phyloP scores from a whole-genome alignment of 495 filamentous ascomycete genomes.

The Diplogelasinospora grovesii region DNA sequence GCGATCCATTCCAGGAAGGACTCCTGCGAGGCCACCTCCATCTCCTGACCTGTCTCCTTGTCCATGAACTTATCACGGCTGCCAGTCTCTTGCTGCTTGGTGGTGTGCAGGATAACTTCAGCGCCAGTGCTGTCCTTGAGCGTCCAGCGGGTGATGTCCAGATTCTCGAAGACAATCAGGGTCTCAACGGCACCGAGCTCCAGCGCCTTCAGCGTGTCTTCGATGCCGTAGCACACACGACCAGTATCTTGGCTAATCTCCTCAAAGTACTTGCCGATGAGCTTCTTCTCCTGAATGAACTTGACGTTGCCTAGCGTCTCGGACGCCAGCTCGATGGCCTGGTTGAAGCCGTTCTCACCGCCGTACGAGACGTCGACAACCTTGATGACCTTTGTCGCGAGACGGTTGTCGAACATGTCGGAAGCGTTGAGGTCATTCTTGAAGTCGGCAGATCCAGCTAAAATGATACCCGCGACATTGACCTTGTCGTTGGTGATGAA shows the following conservation, averaged over 20 bases:
- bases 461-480: slow-evolving; percentile 89
- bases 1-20: slow-evolving; percentile 98
- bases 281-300: slow-evolving; percentile 99
- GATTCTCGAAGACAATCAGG: slow-evolving; percentile 95
- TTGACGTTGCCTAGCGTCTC: slow-evolving; percentile 99
- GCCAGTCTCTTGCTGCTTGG: slow-evolving; percentile 68
- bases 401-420: slow-evolving; percentile 89
- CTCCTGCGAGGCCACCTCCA: slow-evolving; percentile 79
- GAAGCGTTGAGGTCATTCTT: slow-evolving; percentile 98
- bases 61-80: slow-evolving; percentile 85
- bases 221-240: slow-evolving; percentile 93
- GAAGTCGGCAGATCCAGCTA: slow-evolving; percentile 97
- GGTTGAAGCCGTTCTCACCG: slow-evolving; percentile 98
- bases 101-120: slow-evolving; percentile 76
- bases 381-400: slow-evolving; percentile 95
- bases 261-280: slow-evolving; percentile 97
- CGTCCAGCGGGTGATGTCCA: slow-evolving; percentile 86
- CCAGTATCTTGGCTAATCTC: slow-evolving; percentile 96
- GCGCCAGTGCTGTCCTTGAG: slow-evolving; percentile 68
- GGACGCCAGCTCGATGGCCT: slow-evolving; percentile 89
- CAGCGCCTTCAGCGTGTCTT: slow-evolving; percentile 95
- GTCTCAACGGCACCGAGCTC: slow-evolving; percentile 92
- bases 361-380: slow-evolving; percentile 98
- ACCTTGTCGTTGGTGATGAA: slow-evolving; percentile 97
- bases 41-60: slow-evolving; percentile 90